Percentiles rank a stretch among this genome's conserved stretches.
phyloP scores from a whole-genome alignment of 306 rosid species.

The Trifolium fragiferum region DNA sequence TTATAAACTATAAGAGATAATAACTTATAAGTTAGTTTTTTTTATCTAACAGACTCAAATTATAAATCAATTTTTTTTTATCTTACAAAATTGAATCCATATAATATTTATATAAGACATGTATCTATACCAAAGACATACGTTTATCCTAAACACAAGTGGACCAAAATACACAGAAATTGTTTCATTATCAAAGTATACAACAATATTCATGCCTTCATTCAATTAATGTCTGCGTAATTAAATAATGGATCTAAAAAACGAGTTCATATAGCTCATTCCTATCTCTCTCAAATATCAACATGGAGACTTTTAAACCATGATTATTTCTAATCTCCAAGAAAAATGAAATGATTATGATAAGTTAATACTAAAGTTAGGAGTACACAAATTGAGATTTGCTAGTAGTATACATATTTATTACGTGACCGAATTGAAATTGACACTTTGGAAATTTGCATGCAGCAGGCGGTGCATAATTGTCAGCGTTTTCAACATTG shows the following conservation, averaged over 20 bases:
- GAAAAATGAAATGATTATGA: not conserved
- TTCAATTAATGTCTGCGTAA: conserved; percentile 31
- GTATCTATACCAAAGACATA: not conserved
- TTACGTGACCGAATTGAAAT: not conserved
- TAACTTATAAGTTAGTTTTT: too few species aligned
- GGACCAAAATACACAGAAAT: not conserved
- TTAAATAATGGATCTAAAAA: not conserved
- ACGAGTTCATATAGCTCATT: conserved; percentile 5
- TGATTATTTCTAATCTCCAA: not conserved
- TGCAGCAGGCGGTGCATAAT: not conserved
- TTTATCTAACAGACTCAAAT: too few species aligned
- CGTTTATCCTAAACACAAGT: not conserved
- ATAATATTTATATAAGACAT: not conserved
- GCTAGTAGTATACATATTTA: conserved; percentile 1
- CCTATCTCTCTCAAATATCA: not conserved
- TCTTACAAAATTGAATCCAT: not conserved
- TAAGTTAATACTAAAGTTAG: not conserved
- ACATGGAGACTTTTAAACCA: not conserved
- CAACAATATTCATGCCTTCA: not conserved
- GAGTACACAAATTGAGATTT: conserved; percentile 13
- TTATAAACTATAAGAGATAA: too few species aligned
- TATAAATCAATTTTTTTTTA: too few species aligned
- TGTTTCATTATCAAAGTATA: not conserved
- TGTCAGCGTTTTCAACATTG: not conserved
- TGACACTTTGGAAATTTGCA: conserved; percentile 15